Percentiles rank a stretch among this genome's conserved stretches.
Conservation (phyloP, 768 basidiomycete species). For the Lactarius evosmus region DNA sequence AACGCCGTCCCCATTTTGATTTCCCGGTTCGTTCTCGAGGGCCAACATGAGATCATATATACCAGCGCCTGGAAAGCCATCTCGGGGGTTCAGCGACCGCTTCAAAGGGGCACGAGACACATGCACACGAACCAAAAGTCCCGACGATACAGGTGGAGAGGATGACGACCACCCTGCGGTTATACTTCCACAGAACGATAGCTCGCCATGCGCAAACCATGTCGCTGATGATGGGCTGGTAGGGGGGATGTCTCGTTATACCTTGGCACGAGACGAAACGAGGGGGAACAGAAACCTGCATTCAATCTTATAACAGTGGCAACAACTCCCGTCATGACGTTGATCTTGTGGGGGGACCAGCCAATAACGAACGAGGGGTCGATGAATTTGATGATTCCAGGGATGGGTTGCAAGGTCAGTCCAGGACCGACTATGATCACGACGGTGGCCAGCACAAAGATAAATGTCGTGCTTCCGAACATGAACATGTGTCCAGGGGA, state of each 20-base stretch:
- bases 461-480: slow-evolving; percentile 2
- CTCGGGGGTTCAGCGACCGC: not conserved
- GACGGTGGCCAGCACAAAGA: slow-evolving; percentile 19
- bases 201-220: slow-evolving; percentile 24
- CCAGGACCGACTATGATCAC: slow-evolving; percentile 8
- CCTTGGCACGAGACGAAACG: not conserved
- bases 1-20: not conserved
- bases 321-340: slow-evolving; percentile 4
- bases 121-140: slow-evolving; percentile 7
- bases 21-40: slow-evolving; percentile 4
- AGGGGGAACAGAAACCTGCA: slow-evolving; percentile 3
- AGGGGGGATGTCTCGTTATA: not conserved
- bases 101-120: not conserved
- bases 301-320: slow-evolving; percentile 11
- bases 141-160: slow-evolving; percentile 14
- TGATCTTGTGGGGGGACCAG: slow-evolving; percentile 15
- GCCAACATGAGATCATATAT: slow-evolving; percentile 20
- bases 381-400: slow-evolving; percentile 9
- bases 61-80: not conserved
- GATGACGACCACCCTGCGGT: slow-evolving; percentile 16
- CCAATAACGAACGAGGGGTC: slow-evolving; percentile 6
- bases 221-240: slow-evolving; percentile 21
- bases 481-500: slow-evolving; percentile 18
- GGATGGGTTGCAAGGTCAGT: slow-evolving; percentile 11
- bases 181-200: slow-evolving; percentile 15